These are phyloP conservation scores for Gynostemma pentaphyllum DNA, from an alignment of 306 rosid species.

Conservation along the genomic window DNA sequence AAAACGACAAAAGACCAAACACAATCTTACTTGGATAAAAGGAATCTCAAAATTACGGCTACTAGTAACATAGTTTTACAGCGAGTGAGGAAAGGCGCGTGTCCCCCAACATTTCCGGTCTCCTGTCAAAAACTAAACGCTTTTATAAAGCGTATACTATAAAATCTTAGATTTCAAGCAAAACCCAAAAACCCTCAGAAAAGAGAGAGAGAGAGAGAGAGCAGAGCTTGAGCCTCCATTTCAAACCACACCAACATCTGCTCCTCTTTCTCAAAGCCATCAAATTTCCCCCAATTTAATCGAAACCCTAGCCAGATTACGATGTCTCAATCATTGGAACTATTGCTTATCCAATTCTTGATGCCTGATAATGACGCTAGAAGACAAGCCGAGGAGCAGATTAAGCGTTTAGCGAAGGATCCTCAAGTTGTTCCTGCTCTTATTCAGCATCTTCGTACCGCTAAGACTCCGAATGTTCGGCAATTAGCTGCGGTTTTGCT, in stretches of 20 bases:
- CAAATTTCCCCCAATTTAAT: neutral
- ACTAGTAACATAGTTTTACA: too few relatives aligned
- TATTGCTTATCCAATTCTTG: constrained; percentile 74
- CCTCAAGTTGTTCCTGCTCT: constrained; percentile 88
- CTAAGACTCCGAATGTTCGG: constrained; percentile 94
- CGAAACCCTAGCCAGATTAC: neutral
- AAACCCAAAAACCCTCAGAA: constrained; percentile 15
- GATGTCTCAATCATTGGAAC: constrained; percentile 92
- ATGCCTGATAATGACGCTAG: constrained; percentile 99
- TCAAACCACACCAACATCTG: neutral
- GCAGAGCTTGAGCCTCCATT: constrained; percentile 17
- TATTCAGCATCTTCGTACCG: constrained; percentile 86
- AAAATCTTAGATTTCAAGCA: constrained; percentile 10
- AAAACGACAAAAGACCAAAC: too few relatives aligned
- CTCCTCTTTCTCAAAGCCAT: neutral
- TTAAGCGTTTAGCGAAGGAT: constrained; percentile 83
- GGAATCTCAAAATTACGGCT: too few relatives aligned
- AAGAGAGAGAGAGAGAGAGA: too few relatives aligned
- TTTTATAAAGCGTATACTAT: constrained; percentile 1
- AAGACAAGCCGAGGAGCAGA: constrained; percentile 98
- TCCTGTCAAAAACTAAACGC: neutral
- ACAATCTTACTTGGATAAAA: neutral
- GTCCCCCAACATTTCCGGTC: neutral
- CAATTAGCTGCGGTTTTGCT: constrained; percentile 89
- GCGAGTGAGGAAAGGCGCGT: constrained; percentile 2